Conservation (phyloP, 352 stramenopile species). For the Globisporangium spiculum region DNA sequence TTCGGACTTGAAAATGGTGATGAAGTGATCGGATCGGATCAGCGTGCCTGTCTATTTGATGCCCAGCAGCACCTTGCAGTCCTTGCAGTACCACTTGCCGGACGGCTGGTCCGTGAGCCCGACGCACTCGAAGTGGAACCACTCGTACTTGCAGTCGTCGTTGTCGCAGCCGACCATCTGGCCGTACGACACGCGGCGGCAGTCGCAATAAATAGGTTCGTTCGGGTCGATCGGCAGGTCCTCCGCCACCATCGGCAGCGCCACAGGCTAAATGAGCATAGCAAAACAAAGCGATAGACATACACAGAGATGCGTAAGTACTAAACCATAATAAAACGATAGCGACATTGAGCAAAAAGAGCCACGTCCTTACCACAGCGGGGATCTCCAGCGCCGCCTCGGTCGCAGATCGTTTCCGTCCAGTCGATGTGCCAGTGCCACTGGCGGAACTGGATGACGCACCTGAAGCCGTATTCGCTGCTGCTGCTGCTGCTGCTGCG, state of each 20-base stretch:
- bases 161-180: constrained; percentile 93
- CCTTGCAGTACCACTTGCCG: constrained; percentile 82
- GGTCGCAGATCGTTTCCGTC: constrained; percentile 50
- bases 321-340: neutral
- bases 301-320: neutral
- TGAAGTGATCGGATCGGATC: too few species aligned
- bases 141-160: constrained; percentile 92
- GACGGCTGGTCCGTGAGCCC: constrained; percentile 79
- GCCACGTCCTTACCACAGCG: constrained; percentile 16
- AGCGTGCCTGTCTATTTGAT: constrained; percentile 42
- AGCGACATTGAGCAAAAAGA: neutral
- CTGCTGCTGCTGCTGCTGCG: neutral
- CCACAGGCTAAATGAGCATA: constrained; percentile 18
- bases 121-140: constrained; percentile 91
- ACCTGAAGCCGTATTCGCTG: neutral
- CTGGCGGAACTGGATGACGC: constrained; percentile 7
- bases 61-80: constrained; percentile 68
- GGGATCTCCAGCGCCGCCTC: constrained; percentile 33
- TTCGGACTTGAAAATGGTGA: neutral
- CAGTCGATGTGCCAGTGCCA: constrained; percentile 15
- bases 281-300: neutral
- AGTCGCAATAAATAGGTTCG: constrained; percentile 87
- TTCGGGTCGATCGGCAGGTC: constrained; percentile 86
- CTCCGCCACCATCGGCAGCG: constrained; percentile 52
- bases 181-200: constrained; percentile 83